A percentile compares a stretch with the other conserved stretches of the same genome.
phyloP scores from a whole-genome alignment of 2,329 filamentous ascomycete genomes.

The Tolypocladium sp. region DNA sequence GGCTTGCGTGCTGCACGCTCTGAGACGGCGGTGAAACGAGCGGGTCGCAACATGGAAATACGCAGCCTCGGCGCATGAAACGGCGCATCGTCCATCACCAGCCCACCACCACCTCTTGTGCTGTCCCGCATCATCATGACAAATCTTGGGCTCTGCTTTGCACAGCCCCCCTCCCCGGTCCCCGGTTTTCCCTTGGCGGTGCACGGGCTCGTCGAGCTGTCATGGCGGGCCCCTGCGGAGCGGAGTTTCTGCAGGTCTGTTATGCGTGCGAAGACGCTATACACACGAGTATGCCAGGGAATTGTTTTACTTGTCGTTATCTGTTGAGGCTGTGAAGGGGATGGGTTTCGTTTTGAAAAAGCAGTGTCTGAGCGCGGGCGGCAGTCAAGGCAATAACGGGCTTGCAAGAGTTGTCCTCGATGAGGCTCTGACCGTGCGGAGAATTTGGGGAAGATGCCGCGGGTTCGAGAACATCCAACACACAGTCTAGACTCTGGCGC shows the following conservation, averaged over 20 bases:
- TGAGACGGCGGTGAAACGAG: conserved; percentile 4
- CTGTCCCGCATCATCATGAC: not conserved
- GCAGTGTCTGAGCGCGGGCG: not conserved
- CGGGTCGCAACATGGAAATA: not conserved
- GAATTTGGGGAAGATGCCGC: not conserved
- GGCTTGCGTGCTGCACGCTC: not conserved
- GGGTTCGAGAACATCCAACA: not conserved
- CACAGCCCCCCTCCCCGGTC: not conserved
- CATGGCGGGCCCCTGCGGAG: not conserved
- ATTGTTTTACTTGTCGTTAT: not conserved
- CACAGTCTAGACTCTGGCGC: not conserved
- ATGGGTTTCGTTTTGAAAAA: not conserved
- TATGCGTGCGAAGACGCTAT: not conserved
- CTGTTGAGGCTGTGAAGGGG: not conserved
- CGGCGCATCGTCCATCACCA: not conserved
- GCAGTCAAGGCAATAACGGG: not conserved
- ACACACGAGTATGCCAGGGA: not conserved
- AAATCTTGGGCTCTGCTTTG: not conserved
- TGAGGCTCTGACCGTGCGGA: not conserved
- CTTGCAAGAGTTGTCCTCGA: not conserved
- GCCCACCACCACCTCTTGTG: not conserved
- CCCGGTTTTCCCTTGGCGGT: not conserved
- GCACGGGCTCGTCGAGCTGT: not conserved
- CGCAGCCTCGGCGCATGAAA: not conserved
- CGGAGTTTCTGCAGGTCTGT: not conserved